Evolutionary conservation across 2,329 filamentous ascomycete genomes (phyloP), one percentile per base, ranked within the genome.

Genomic region (Arachnomyces sp.): DNA sequence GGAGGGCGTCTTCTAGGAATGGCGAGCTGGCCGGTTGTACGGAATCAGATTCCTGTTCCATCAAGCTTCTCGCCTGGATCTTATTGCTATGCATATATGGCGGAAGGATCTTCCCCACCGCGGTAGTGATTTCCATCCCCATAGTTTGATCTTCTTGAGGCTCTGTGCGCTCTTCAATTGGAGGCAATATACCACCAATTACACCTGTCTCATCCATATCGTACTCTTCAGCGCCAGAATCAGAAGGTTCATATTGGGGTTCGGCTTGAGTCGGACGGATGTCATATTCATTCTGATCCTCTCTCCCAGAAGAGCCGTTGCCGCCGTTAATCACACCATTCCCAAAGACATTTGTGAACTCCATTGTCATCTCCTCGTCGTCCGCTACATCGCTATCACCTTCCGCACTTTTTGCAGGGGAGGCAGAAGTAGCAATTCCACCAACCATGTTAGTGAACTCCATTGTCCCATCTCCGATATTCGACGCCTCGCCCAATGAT

Each of bases 121-220:
- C 76, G 34, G 69, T 69, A 2, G 81, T 84, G 56, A 84, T 77
- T 34, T 84, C 80, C 80, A 85, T 84, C 1, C 72, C 77, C 56
- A 74, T 69, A 1, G 75, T 79, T 37, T 62, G 52, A 39, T 65
- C 65, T 3, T 66, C 64, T 47, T 48, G 55, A 34, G 43, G 55
- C 49, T 65, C 65, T 8, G 55, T 60, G 42, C 56, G 58, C 47
- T 65, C 61, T 31, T 64, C 59, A 38, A 61, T 61, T 11, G 62
- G 52, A 28, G 59, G 53, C 28, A 68, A 51, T 31, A 68, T 71
- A 16, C 65, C 64, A 42, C 68, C 68, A 48, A 68, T 55, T 16
- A 67, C 67, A 18, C 60, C 55, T 7, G 67, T 71, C 43, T 85
- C 80, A 37, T 86, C 80, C 79, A 84, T 81, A 29, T 73, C 53